Percentiles rank a stretch among this genome's conserved stretches.
These are phyloP conservation scores for Aspergillus felis DNA, from an alignment of 2,329 filamentous ascomycete genomes.

Conservation along the genomic window DNA sequence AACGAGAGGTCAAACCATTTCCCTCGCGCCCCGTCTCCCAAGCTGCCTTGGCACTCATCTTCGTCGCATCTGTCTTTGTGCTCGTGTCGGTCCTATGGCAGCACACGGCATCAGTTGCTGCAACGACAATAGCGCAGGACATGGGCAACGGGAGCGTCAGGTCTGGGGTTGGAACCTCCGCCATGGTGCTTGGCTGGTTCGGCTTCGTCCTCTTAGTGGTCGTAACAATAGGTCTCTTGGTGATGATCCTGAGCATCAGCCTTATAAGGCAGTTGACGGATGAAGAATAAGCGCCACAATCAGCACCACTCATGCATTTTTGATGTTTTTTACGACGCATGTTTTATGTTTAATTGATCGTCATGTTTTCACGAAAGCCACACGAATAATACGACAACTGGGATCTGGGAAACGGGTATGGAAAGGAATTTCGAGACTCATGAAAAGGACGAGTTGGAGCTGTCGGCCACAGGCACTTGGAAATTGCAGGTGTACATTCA, in stretches of 20 bases:
- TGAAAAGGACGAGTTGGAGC: conserved; percentile 5
- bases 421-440: conserved; percentile 5
- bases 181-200: conserved; percentile 98
- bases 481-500: not conserved
- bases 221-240: conserved; percentile 87
- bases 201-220: conserved; percentile 89
- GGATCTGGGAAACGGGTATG: conserved; percentile 1
- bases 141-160: conserved; percentile 84
- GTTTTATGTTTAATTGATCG: conserved; percentile 3
- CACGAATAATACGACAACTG: conserved; percentile 16
- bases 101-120: conserved; percentile 93
- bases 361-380: conserved; percentile 8
- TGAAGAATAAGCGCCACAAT: conserved; percentile 25
- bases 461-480: conserved; percentile 1
- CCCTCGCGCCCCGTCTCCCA: conserved; percentile 90
- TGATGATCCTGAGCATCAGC: conserved; percentile 94
- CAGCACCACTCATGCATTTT: not conserved
- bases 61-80: conserved; percentile 62
- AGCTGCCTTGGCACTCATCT: conserved; percentile 89
- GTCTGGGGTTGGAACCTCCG: conserved; percentile 84
- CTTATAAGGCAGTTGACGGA: conserved; percentile 62
- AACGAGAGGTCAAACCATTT: conserved; percentile 90
- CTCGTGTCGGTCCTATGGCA: conserved; percentile 59
- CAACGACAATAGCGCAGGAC: conserved; percentile 88
- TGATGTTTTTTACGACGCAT: conserved; percentile 1